Evolutionary conservation across 257 asterid genomes (phyloP), one percentile per base, ranked within the genome.

Genomic region (Cynanchum wilfordii): DNA sequence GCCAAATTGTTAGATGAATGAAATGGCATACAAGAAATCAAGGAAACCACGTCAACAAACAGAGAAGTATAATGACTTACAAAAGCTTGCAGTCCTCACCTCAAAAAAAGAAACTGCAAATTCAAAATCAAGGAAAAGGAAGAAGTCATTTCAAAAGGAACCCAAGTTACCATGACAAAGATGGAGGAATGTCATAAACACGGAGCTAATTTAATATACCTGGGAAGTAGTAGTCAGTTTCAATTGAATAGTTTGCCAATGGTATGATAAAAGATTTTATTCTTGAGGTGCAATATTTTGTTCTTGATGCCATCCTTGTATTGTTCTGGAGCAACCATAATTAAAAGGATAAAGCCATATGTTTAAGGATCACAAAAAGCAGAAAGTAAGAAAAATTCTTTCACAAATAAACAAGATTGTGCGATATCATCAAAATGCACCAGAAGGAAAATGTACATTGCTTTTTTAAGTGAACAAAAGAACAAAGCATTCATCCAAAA

Each of bases 241-340:
- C 95, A 10, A 94, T 81, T 0, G 99, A 88, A 78, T 84, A 94
- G 80, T 94, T 94, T 51, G 97, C 85, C 45, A 94, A 56, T 52
- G 99, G 99, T 78, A 94, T 73, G 73, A 92, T 88, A 44, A 94
- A 94, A 5, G 99, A 94, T 74, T 91, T 94, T 51, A 94, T 94
- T 82, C 99, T 88, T 60, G 96, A 71, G 25, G 98, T 94, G 92
- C 99, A 94, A 79, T 91, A 94, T 52, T 91, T 94, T 45, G 98
- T 94, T 78, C 88, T 87, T 10, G 84, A 69, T 59, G 99, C 97
- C 99, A 94, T 94, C 82, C 87, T 91, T 36, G 99, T 83, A 73
- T 88, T 88, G 60, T 86, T 91, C 97, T 94, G 95, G 68, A 72
- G 5, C 68, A 72, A 57, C 42, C 73, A 16, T 0, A 58, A 51